phyloP scores from a whole-genome alignment of 768 basidiomycete genomes.

The Suillus discolor region DNA sequence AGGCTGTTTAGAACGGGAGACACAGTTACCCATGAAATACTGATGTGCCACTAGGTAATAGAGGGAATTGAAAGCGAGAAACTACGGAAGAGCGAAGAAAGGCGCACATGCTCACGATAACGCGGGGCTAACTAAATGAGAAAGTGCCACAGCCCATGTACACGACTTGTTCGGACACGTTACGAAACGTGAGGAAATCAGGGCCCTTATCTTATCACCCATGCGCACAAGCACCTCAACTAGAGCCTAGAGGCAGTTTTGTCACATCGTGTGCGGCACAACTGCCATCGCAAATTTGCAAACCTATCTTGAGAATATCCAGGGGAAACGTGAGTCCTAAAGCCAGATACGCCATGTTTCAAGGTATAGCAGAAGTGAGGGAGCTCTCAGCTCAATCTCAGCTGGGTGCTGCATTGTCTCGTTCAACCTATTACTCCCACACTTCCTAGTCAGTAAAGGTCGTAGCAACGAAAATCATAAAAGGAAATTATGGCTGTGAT shows the following conservation, averaged over 20 bases:
- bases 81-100: neutral
- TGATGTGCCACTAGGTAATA: constrained; percentile 9
- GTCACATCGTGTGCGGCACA: neutral
- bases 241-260: neutral
- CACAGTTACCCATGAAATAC: constrained; percentile 28
- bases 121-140: constrained; percentile 7
- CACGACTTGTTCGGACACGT: neutral
- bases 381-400: too few relatives aligned
- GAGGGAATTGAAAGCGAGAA: constrained; percentile 1
- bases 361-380: neutral
- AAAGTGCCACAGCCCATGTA: neutral
- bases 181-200: neutral
- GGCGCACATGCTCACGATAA: constrained; percentile 14
- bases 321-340: neutral
- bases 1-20: constrained; percentile 17
- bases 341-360: neutral
- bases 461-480: too few relatives aligned
- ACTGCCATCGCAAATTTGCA: neutral
- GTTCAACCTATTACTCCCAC: too few relatives aligned
- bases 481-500: too few relatives aligned
- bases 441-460: too few relatives aligned
- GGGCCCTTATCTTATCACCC: constrained; percentile 4
- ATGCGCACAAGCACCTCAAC: neutral
- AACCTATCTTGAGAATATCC: neutral
- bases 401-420: neutral